These are phyloP conservation scores for Amanita inopinata DNA, from an alignment of 768 basidiomycete species.

Conservation along the genomic window DNA sequence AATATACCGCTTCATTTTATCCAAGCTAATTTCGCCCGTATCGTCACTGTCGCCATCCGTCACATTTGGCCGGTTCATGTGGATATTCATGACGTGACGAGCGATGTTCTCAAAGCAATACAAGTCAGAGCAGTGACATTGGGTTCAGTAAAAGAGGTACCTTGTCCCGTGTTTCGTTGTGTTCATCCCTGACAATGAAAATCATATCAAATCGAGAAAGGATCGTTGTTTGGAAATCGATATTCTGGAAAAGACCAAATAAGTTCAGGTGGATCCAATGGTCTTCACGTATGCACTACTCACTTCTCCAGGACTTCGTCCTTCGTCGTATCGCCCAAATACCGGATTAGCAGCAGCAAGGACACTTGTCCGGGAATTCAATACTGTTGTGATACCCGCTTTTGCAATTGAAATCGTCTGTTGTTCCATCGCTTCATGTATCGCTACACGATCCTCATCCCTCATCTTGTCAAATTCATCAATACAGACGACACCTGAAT, in stretches of 20 bases:
- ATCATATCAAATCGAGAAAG: slow-evolving; percentile 99
- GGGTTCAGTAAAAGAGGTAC: slow-evolving; percentile 30
- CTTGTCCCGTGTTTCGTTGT: slow-evolving; percentile 88
- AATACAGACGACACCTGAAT: slow-evolving; percentile 97
- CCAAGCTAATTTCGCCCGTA: slow-evolving; percentile 86
- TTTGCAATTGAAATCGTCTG: slow-evolving; percentile 99
- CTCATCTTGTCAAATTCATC: slow-evolving; percentile 99
- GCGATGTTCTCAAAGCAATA: slow-evolving; percentile 65
- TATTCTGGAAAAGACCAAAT: slow-evolving; percentile 49
- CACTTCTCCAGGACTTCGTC: slow-evolving; percentile 90
- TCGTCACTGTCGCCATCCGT: slow-evolving; percentile 55
- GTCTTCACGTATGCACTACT: slow-evolving; percentile 7
- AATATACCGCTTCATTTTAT: slow-evolving; percentile 98
- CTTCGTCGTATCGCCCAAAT: slow-evolving; percentile 96
- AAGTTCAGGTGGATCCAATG: background rate
- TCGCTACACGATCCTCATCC: slow-evolving; percentile 97
- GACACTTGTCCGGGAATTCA: slow-evolving; percentile 93
- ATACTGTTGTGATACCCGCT: slow-evolving; percentile 94
- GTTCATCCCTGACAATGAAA: slow-evolving; percentile 97
- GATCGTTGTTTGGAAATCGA: slow-evolving; percentile 97
- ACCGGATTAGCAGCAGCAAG: slow-evolving; percentile 97
- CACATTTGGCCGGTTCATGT: slow-evolving; percentile 85
- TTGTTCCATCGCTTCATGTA: slow-evolving; percentile 99
- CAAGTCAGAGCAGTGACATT: slow-evolving; percentile 4
- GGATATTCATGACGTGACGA: slow-evolving; percentile 96